A percentile compares a stretch with the other conserved stretches of the same genome.
phyloP scores from a whole-genome alignment of 139 green algal species.

The Desmodesmus armatus region DNA sequence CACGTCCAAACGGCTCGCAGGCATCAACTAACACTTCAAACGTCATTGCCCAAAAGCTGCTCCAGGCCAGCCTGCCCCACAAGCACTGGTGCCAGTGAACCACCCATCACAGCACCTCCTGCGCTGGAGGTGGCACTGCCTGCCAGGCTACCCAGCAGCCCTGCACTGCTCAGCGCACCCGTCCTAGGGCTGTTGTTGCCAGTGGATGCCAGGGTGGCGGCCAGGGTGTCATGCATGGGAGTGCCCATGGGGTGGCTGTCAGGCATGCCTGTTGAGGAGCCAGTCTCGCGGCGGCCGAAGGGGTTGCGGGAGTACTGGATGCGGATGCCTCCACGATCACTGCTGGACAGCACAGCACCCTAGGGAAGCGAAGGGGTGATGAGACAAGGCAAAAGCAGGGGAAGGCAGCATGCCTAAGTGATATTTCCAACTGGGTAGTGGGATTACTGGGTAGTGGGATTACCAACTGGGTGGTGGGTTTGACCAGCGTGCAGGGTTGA shows the following conservation, averaged over 20 bases:
- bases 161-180: neutral
- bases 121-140: neutral
- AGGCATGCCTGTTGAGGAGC: neutral
- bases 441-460: no score
- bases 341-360: slow-evolving; percentile 77
- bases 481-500: no score
- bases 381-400: slow-evolving; percentile 8
- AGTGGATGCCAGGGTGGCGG: no score
- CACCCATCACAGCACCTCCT: neutral
- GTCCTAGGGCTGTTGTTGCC: slow-evolving; percentile 12
- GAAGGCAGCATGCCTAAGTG: neutral
- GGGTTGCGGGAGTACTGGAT: slow-evolving; percentile 94
- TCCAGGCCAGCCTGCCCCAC: neutral
- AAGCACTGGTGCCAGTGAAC: neutral
- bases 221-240: neutral
- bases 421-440: neutral
- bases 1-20: no score
- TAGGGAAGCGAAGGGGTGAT: no score
- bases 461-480: no score
- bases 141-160: slow-evolving; percentile 31
- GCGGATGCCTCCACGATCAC: slow-evolving; percentile 87
- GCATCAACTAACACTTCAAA: neutral
- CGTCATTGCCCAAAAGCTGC: neutral
- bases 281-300: slow-evolving; percentile 80
- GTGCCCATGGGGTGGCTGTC: neutral